Evolutionary conservation across 768 basidiomycete species (phyloP), one percentile per base, ranked within the genome.

Genomic region (Leccinum pellstonianum): DNA sequence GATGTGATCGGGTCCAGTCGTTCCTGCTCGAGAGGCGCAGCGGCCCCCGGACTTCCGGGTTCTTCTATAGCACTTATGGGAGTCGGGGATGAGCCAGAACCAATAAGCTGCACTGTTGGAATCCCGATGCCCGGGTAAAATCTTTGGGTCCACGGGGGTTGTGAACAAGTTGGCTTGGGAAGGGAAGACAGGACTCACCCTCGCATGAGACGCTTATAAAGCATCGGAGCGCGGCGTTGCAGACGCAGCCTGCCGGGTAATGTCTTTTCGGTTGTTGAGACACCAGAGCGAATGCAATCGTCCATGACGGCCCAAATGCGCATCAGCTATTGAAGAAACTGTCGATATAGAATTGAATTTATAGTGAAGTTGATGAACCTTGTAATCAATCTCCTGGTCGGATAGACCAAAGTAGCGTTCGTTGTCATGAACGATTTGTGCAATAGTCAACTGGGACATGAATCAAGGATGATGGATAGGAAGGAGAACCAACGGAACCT

Each of bases 301-400:
- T 96, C 93, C 95, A 97, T 97, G 5, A 94, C 92, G 56, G 77
- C 68, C 94, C 94, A 96, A 51, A 95, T 93, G 27, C 84, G 83
- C 80, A 86, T 83, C 64, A 92, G 80, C 77, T 77, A 53, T 21
- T 50, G 59, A 56, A 51, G 14, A 41, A 21, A 9, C 21, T 10
- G 35, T 57, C 11, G 23, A 49, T 19, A 43, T 56, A 25, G 12
- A 10, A 27, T 52, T 17, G 3, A 53, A 49, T 9, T 38, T 21
- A 23, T 12, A 27, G 17, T 23, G 37, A 35, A 55, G 23, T 33
- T n/a, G 29, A 59, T 54, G 49, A 27, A 87, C 90, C 80, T 93
- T 93, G 51, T 80, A 73, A 62, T 86, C 82, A 59, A 94, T 89
- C 9, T 92, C 87, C 21, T 84, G 83, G 53, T 91, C 85, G 3